phyloP scores from a whole-genome alignment of 1,284 basidiomycete genomes.

The Trametes polyzona region DNA sequence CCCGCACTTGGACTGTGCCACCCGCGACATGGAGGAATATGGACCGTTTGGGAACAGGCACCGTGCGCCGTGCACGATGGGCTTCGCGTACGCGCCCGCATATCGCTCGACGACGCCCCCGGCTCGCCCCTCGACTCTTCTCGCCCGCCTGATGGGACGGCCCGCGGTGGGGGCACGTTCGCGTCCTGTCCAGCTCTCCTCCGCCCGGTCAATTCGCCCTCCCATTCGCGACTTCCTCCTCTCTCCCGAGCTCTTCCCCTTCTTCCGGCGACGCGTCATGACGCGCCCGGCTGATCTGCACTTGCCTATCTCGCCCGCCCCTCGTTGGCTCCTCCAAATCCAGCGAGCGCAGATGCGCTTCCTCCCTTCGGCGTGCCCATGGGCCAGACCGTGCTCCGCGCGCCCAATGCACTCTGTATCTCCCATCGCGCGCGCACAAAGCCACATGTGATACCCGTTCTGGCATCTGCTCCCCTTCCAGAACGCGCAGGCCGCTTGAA shows the following conservation, averaged over 20 bases:
- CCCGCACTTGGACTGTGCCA: slow-evolving; percentile 1
- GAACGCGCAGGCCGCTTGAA: slow-evolving; percentile 7
- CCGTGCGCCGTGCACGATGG: not conserved
- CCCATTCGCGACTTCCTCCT: slow-evolving; percentile 4
- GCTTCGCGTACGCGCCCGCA: too few species aligned
- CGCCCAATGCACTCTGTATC: not conserved
- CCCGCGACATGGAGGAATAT: slow-evolving; percentile 10
- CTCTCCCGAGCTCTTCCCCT: slow-evolving; percentile 6
- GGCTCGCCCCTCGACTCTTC: slow-evolving; percentile 9
- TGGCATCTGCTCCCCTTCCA: slow-evolving; percentile 11
- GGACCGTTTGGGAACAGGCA: slow-evolving; percentile 4
- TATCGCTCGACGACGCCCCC: not conserved
- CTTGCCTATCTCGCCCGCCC: slow-evolving; percentile 9
- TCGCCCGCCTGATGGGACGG: slow-evolving; percentile 16
- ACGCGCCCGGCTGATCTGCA: slow-evolving; percentile 22
- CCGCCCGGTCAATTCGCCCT: slow-evolving; percentile 2
- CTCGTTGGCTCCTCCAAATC: slow-evolving; percentile 8
- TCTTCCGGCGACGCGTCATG: slow-evolving; percentile 3
- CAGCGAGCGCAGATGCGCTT: slow-evolving; percentile 6
- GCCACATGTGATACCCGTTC: slow-evolving; percentile 8
- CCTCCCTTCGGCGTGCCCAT: slow-evolving; percentile 5
- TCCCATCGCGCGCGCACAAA: slow-evolving; percentile 4
- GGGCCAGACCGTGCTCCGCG: slow-evolving; percentile 1
- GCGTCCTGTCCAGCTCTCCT: slow-evolving; percentile 3
- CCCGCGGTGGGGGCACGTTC: slow-evolving; percentile 1